Evolutionary conservation across 2,329 filamentous ascomycete genomes (phyloP), one percentile per base, ranked within the genome.

Genomic region (Penicillium corylophilum): DNA sequence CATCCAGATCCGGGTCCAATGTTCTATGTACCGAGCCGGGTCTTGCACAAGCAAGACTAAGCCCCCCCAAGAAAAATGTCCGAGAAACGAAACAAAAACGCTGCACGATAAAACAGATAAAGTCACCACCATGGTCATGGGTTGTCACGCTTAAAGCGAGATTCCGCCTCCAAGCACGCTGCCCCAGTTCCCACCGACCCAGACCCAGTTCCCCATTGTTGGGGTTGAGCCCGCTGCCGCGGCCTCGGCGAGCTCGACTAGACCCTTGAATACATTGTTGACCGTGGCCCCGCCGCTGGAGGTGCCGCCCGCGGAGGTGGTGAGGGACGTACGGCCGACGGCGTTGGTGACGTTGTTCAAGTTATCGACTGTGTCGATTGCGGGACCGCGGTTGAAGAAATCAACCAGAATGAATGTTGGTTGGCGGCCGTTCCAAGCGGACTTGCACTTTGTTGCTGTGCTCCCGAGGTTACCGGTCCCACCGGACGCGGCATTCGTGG

Each of bases 371-470:
- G 85, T 85, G 6, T 78, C 76, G 48, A 94, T 82, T 28, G 87
- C 82, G 0, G 86, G 83, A 0, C 86, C 89, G 53, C 85, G 78
- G 67, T 89, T 86, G 70, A 86, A 91, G 70, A 90, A 93, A 71
- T 95, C 89, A 1, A 93, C 88, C 9, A 94, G 78, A 18, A 90
- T 79, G 62, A 90, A 92, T 3, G 79, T 84, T n/a, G 89, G 88
- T 44, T 79, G 75, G 24, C 74, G 71, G n/a, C 80, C 79, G 76
- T 86, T 44, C 46, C 55, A 93, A 54, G 82, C 71, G 2, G 61
- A 64, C 46, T 74, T 71, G 68, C 84, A 92, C 51, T 68, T 69
- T 39, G 73, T 67, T 29, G 82, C 81, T 23, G 74, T 60, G 9
- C 64, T 64, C 6, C 78, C 78, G 29, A 82, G 64, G 40, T 76